A percentile compares a stretch with the other conserved stretches of the same genome.
Evolutionary conservation across 306 rosid species (phyloP).

Genomic region (Cucurbita pepo): DNA sequence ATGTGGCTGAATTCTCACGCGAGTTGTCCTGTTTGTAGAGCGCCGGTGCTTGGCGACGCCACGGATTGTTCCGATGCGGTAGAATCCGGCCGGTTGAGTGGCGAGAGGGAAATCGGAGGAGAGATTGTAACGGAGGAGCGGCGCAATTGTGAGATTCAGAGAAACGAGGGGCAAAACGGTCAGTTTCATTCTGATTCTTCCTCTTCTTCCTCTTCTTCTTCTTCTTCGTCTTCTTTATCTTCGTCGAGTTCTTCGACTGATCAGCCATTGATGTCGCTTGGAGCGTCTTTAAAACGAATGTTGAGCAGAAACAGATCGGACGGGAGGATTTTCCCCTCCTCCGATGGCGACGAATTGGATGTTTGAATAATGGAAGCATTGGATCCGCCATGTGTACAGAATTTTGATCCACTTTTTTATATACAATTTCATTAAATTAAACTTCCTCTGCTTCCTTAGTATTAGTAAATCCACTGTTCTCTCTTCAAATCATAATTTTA

Average conservation of each 20-base stretch:
- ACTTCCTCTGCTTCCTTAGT: not conserved
- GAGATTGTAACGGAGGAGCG: not conserved
- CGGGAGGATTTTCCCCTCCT: conserved; percentile 5
- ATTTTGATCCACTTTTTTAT: not conserved
- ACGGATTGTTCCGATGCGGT: not conserved
- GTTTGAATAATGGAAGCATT: not conserved
- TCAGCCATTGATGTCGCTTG: not conserved
- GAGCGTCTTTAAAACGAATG: conserved; percentile 8
- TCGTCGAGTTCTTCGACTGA: not conserved
- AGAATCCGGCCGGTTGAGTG: not conserved
- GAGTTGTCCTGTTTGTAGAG: conserved; percentile 77
- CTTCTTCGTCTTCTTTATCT: not conserved
- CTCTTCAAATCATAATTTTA: too few species aligned
- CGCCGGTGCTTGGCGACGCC: conserved; percentile 17
- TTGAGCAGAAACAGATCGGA: conserved; percentile 8
- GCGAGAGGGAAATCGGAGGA: not conserved
- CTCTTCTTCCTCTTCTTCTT: not conserved
- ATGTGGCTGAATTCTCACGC: conserved; percentile 79
- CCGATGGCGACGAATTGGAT: not conserved
- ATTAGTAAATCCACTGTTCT: not conserved
- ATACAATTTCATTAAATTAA: not conserved
- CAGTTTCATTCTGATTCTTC: not conserved
- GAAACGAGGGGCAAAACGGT: not conserved
- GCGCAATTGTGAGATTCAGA: not conserved
- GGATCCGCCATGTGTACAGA: not conserved